Evolutionary conservation across 352 stramenopile species (phyloP), one percentile per base, ranked within the genome.

Genomic region (Phytophthora sp.): DNA sequence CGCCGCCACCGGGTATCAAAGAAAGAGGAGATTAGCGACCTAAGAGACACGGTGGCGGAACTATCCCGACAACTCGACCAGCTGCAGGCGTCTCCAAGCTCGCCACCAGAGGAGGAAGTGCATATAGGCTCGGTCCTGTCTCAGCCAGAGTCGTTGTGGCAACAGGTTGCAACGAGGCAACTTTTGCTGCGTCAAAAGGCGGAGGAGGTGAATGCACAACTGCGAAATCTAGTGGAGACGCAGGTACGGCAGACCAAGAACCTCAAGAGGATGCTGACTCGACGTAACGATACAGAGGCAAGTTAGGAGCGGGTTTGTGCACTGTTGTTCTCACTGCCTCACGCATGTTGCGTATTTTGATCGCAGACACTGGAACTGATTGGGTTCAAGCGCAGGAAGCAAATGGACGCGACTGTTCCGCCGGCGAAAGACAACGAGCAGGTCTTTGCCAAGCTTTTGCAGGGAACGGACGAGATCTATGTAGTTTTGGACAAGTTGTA

Each of bases 261-360:
- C 42, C 72, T 84, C 50, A 76, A 79, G 29, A 27, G 59, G 9
- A 66, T 77, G 63, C 62, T 84, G 7, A 75, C 30, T 50, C 50
- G 64, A 12, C 64, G 64, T 11, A 69, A 63, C 18, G 61, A 69
- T 11, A 15, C 58, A 39, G 64, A 73, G 64, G 64, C 69, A 29
- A 3, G 41, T 45, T 29, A 23, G 13, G 26, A 23, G n/a, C 31
- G 13, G 33, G 9, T 6, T 60, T 60, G 6, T 38, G 4, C 20
- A 7, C 0, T 35, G 8, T n/a, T 20, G 5, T 50, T 51, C 35
- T 29, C 12, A 11, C 30, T 65, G 18, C 4, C 41, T 47, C 13
- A 36, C 2, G 20, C n/a, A 16, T 41, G 2, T 20, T 38, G 26
- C n/a, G n/a, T n/a, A n/a, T n/a, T n/a, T 20, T 44, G 29, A 7